These are phyloP conservation scores for Ormosia semicastrata DNA, from an alignment of 306 rosid species.

Conservation along the genomic window DNA sequence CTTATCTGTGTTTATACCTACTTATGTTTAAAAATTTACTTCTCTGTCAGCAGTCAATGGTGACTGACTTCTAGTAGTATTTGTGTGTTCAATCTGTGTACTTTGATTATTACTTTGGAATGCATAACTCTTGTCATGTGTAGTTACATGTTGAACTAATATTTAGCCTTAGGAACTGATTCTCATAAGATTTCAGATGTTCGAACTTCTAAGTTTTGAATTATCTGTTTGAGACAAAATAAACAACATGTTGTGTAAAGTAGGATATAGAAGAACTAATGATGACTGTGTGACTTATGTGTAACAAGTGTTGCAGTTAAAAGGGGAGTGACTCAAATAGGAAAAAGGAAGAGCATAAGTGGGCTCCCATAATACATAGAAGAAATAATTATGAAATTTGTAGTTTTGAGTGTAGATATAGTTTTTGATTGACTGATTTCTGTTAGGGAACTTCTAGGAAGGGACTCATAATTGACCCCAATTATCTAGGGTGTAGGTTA, in stretches of 20 bases:
- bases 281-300: background rate
- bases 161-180: background rate
- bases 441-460: background rate
- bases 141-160: background rate
- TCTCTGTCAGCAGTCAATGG: background rate
- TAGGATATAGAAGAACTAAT: background rate
- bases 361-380: background rate
- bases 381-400: background rate
- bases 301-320: background rate
- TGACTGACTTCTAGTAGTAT: background rate
- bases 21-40: background rate
- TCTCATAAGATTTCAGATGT: background rate
- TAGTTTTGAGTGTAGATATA: background rate
- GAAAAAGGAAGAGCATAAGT: background rate
- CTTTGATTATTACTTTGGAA: background rate
- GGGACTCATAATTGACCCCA: background rate
- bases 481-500: background rate
- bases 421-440: background rate
- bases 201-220: background rate
- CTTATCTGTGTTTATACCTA: background rate
- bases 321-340: background rate
- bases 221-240: no score
- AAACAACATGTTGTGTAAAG: background rate
- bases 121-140: background rate
- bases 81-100: background rate